A percentile compares a stretch with the other conserved stretches of the same genome.
These are phyloP conservation scores for Hygrophorus russula DNA, from an alignment of 768 basidiomycete species.

Conservation along the genomic window DNA sequence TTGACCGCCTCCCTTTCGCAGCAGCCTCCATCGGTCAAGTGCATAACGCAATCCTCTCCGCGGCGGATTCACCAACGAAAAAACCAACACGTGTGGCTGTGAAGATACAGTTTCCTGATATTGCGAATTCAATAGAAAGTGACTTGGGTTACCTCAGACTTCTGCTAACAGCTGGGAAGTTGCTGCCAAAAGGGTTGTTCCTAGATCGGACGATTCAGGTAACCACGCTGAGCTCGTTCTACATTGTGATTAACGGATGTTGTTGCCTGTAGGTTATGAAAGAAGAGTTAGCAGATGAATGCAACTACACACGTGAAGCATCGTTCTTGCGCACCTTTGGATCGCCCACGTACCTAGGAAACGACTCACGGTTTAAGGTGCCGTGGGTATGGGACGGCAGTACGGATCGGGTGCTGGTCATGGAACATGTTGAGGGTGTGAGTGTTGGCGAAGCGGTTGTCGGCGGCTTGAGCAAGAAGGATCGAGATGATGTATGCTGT, in stretches of 20 bases:
- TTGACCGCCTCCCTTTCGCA: conserved; percentile 83
- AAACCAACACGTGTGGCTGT: conserved; percentile 53
- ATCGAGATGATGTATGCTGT: conserved; percentile 58
- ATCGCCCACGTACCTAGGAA: conserved; percentile 34
- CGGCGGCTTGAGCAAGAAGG: conserved; percentile 43
- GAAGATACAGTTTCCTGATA: conserved; percentile 94
- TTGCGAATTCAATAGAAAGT: conserved; percentile 74
- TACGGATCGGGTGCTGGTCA: conserved; percentile 77
- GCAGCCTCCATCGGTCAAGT: conserved; percentile 98
- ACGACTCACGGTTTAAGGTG: conserved; percentile 62
- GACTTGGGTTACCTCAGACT: conserved; percentile 82
- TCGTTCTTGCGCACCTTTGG: conserved; percentile 53
- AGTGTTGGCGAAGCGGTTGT: conserved; percentile 63
- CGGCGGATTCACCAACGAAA: conserved; percentile 41
- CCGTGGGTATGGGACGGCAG: conserved; percentile 82
- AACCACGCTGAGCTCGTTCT: conserved; percentile 7
- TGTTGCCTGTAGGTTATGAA: conserved; percentile 59
- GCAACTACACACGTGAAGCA: conserved; percentile 82
- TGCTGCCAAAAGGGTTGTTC: conserved; percentile 85
- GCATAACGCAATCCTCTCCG: conserved; percentile 58
- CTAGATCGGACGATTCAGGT: conserved; percentile 80
- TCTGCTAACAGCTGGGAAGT: conserved; percentile 64
- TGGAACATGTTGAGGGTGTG: conserved; percentile 73
- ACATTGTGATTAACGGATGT: background rate
- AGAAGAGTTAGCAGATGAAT: conserved; percentile 85